phyloP scores from a whole-genome alignment of 495 filamentous ascomycete genomes.

The Cercophora scortea region DNA sequence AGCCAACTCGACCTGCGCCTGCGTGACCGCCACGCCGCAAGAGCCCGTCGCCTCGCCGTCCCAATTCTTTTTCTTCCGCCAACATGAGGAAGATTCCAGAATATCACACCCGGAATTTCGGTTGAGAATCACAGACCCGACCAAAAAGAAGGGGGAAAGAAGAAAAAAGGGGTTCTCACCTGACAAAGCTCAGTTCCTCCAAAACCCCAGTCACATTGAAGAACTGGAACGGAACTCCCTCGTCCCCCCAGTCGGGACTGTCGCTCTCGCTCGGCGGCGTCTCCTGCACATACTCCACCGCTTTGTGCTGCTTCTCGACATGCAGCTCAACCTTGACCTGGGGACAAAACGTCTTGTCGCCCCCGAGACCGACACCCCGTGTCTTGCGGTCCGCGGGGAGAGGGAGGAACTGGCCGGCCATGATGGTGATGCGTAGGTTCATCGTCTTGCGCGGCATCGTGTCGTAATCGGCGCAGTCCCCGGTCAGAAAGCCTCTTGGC shows the following conservation, averaged over 20 bases:
- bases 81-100: too few relatives aligned
- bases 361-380: slow-evolving; percentile 16
- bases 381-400: slow-evolving; percentile 15
- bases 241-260: slow-evolving; percentile 31
- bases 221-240: slow-evolving; percentile 28
- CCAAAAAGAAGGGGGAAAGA: background rate
- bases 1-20: too few relatives aligned
- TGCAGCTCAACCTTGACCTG: slow-evolving; percentile 72
- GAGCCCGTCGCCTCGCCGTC: too few relatives aligned
- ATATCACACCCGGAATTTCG: too few relatives aligned
- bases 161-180: slow-evolving; percentile 17
- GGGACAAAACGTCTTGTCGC: slow-evolving; percentile 25
- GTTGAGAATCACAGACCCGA: too few relatives aligned
- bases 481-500: slow-evolving; percentile 46
- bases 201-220: slow-evolving; percentile 29
- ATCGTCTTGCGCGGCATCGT: slow-evolving; percentile 19
- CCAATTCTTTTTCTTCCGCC: too few relatives aligned
- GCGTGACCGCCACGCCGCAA: too few relatives aligned
- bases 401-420: slow-evolving; percentile 38
- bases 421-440: slow-evolving; percentile 34
- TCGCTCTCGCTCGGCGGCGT: slow-evolving; percentile 27
- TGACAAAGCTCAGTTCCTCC: slow-evolving; percentile 40
- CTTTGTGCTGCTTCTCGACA: slow-evolving; percentile 49
- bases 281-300: slow-evolving; percentile 22
- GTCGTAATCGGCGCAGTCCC: slow-evolving; percentile 8